phyloP scores from a whole-genome alignment of 192 early-diverging fungal species.

The Coemansia furcata region DNA sequence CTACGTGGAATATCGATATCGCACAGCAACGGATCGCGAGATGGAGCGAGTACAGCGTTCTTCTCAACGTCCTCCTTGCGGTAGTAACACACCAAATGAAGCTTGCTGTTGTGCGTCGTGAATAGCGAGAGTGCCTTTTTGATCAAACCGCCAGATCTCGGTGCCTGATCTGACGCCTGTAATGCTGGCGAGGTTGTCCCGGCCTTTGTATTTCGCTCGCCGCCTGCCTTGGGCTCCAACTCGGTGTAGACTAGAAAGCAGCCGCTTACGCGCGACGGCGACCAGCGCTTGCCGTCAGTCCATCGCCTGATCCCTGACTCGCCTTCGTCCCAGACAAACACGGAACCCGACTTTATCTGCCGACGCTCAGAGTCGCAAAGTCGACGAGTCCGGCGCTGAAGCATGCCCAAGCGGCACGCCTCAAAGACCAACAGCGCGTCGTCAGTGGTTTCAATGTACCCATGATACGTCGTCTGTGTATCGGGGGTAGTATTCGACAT shows the following conservation, averaged over 20 bases:
- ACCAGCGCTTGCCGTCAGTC: slow-evolving; percentile 90
- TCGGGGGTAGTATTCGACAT: neutral
- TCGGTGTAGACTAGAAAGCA: slow-evolving; percentile 83
- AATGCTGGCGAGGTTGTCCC: neutral
- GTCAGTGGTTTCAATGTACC: slow-evolving; percentile 76
- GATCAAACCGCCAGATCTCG: slow-evolving; percentile 55
- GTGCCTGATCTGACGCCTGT: neutral
- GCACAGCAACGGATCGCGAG: slow-evolving; percentile 59
- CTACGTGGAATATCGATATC: slow-evolving; percentile 63
- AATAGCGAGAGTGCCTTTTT: slow-evolving; percentile 83
- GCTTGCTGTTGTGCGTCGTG: slow-evolving; percentile 70
- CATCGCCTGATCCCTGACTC: slow-evolving; percentile 88
- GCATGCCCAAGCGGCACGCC: slow-evolving; percentile 70
- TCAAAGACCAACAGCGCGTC: slow-evolving; percentile 88
- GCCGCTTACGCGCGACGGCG: slow-evolving; percentile 77
- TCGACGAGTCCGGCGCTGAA: slow-evolving; percentile 68
- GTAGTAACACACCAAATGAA: slow-evolving; percentile 87
- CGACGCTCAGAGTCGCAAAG: slow-evolving; percentile 76
- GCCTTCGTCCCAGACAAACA: slow-evolving; percentile 86
- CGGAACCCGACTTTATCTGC: slow-evolving; percentile 70
- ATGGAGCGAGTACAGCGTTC: slow-evolving; percentile 60
- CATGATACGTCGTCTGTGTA: slow-evolving; percentile 58
- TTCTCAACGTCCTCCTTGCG: slow-evolving; percentile 63
- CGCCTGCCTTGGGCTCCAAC: slow-evolving; percentile 57
- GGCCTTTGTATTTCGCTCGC: neutral